Percentiles rank a stretch among this genome's conserved stretches.
phyloP scores from a whole-genome alignment of 2,329 filamentous ascomycete genomes.

The Penicillium brevicompactum region DNA sequence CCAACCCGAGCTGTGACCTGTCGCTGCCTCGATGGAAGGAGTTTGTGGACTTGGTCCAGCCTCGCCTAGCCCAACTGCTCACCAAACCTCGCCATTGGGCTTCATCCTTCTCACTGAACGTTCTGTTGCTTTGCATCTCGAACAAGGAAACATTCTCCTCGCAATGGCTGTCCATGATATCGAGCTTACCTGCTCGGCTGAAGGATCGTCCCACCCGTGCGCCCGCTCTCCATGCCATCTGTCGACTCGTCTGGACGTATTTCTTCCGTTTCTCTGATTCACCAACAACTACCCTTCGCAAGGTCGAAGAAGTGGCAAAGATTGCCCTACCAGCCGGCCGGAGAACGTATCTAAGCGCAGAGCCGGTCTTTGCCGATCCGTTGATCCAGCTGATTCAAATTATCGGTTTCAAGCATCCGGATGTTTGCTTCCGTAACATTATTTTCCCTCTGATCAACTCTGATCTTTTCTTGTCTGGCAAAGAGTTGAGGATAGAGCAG shows the following conservation, averaged over 20 bases:
- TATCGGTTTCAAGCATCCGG: constrained; percentile 89
- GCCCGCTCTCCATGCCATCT: constrained; percentile 84
- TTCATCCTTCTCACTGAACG: constrained; percentile 83
- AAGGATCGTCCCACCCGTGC: constrained; percentile 81
- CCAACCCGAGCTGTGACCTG: constrained; percentile 75
- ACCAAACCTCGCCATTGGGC: constrained; percentile 91
- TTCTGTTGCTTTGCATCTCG: constrained; percentile 84
- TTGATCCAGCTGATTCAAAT: constrained; percentile 92
- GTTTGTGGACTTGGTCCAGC: constrained; percentile 76
- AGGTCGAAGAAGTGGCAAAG: constrained; percentile 86
- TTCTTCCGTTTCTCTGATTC: constrained; percentile 81
- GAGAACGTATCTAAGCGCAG: constrained; percentile 78
- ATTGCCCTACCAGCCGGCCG: constrained; percentile 80
- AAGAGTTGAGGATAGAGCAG: constrained; percentile 84
- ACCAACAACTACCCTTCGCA: constrained; percentile 67
- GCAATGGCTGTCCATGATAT: constrained; percentile 83
- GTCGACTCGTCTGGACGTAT: constrained; percentile 90
- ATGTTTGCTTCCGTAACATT: constrained; percentile 87
- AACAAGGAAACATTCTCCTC: constrained; percentile 78
- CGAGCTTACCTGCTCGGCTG: constrained; percentile 75
- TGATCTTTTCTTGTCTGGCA: constrained; percentile 76
- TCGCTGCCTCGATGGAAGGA: constrained; percentile 82
- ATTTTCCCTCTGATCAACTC: constrained; percentile 96
- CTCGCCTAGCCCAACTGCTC: constrained; percentile 80
- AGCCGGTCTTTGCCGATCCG: constrained; percentile 81